phyloP scores from a whole-genome alignment of 2,329 filamentous ascomycete species.

The Colletotrichum trifolii region DNA sequence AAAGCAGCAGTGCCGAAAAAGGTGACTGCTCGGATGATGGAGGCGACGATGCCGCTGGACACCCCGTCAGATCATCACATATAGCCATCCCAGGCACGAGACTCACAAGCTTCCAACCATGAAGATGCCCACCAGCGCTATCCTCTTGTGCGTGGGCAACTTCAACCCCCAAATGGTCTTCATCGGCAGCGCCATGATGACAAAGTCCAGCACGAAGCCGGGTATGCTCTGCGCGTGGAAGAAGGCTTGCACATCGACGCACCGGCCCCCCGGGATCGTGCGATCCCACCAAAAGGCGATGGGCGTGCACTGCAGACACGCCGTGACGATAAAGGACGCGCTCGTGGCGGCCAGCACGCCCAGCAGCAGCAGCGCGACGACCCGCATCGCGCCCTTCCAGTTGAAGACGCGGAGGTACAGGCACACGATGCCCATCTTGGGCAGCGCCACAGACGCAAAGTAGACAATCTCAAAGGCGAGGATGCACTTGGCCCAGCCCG shows the following conservation, averaged over 20 bases:
- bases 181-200: constrained; percentile 43
- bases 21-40: constrained; percentile 29
- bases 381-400: constrained; percentile 40
- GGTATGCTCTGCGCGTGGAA: constrained; percentile 41
- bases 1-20: constrained; percentile 31
- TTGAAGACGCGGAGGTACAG: constrained; percentile 46
- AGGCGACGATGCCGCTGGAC: constrained; percentile 26
- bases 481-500: constrained; percentile 41
- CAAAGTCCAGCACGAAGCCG: constrained; percentile 40
- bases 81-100: too few species aligned
- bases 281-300: constrained; percentile 48
- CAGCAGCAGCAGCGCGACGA: constrained; percentile 37
- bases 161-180: constrained; percentile 43
- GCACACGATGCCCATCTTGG: constrained; percentile 44
- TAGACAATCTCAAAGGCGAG: constrained; percentile 44
- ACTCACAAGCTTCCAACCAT: constrained; percentile 43
- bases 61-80: neutral
- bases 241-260: constrained; percentile 45
- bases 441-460: constrained; percentile 42
- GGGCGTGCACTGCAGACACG: constrained; percentile 52
- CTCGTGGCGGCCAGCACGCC: constrained; percentile 38
- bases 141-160: constrained; percentile 40
- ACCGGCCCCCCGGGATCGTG: constrained; percentile 42
- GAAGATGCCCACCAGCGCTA: constrained; percentile 43
- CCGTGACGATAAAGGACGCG: constrained; percentile 38